phyloP scores from a whole-genome alignment of 352 stramenopile species.

The Peronospora farinosa region DNA sequence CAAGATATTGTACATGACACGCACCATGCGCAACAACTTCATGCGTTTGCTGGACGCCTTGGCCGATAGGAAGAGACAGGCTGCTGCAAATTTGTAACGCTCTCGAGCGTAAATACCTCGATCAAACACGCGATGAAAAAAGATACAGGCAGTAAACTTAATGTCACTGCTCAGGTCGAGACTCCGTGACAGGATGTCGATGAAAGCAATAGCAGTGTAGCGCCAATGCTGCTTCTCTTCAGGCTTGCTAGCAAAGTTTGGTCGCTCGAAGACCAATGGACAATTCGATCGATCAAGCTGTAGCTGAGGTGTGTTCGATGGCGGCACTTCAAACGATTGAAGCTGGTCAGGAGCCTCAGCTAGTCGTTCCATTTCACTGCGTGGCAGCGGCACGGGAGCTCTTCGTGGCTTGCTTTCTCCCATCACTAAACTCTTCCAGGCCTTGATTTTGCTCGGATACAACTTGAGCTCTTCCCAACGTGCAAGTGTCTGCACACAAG shows the following conservation, averaged over 20 bases:
- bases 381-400: conserved; percentile 41
- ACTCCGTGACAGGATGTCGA: conserved; percentile 67
- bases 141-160: conserved; percentile 62
- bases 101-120: conserved; percentile 73
- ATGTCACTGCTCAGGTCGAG: conserved; percentile 65
- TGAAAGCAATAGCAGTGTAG: conserved; percentile 73
- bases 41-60: conserved; percentile 85
- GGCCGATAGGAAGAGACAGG: conserved; percentile 72
- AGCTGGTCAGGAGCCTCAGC: conserved; percentile 62
- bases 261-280: conserved; percentile 63
- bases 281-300: conserved; percentile 73
- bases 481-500: conserved; percentile 46
- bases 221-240: conserved; percentile 82
- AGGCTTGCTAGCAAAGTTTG: conserved; percentile 45
- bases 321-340: conserved; percentile 65
- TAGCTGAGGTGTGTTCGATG: conserved; percentile 31
- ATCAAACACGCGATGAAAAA: conserved; percentile 78
- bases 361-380: conserved; percentile 59
- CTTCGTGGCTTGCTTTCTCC: conserved; percentile 64
- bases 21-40: conserved; percentile 82
- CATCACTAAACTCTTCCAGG: conserved; percentile 69
- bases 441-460: conserved; percentile 68
- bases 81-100: conserved; percentile 75
- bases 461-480: conserved; percentile 80
- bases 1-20: conserved; percentile 81